Evolutionary conservation across 192 early-diverging fungal species (phyloP).

Genomic region (Podila clonocystis): DNA sequence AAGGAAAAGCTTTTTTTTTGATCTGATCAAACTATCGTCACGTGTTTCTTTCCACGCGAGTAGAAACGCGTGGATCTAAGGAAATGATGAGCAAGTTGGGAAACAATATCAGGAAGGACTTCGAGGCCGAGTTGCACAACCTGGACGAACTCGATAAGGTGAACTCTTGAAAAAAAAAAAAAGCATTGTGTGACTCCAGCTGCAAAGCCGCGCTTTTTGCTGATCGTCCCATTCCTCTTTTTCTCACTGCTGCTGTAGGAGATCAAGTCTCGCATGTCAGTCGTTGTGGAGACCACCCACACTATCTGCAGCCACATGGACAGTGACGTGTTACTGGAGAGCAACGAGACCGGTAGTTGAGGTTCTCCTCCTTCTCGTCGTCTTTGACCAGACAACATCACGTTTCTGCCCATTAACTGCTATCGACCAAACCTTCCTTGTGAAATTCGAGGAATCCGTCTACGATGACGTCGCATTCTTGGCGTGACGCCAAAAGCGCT

Average conservation of each 20-base stretch:
- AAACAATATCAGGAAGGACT: conserved; percentile 10
- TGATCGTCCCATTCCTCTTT: neutral
- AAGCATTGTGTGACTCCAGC: neutral
- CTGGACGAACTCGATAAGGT: conserved; percentile 26
- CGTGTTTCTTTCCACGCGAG: too few species aligned
- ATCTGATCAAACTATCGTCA: too few species aligned
- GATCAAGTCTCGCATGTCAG: conserved; percentile 12
- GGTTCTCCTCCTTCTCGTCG: neutral
- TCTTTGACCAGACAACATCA: neutral
- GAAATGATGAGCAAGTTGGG: conserved; percentile 1
- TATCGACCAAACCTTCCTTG: too few species aligned
- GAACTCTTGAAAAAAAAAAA: neutral
- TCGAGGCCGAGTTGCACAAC: conserved; percentile 8
- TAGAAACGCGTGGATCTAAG: neutral
- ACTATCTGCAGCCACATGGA: conserved; percentile 17
- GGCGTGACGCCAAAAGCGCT: too few species aligned
- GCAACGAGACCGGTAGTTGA: neutral
- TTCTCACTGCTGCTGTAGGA: conserved; percentile 7
- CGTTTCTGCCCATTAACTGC: neutral
- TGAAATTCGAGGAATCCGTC: too few species aligned
- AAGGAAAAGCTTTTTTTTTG: too few species aligned
- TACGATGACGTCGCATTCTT: too few species aligned
- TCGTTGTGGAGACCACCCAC: conserved; percentile 16
- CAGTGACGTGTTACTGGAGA: conserved; percentile 24
- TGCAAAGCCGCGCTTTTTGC: neutral